Base-by-base conservation (phyloP, 2,329 filamentous ascomycete species). In the Penicillium sp. region DNA sequence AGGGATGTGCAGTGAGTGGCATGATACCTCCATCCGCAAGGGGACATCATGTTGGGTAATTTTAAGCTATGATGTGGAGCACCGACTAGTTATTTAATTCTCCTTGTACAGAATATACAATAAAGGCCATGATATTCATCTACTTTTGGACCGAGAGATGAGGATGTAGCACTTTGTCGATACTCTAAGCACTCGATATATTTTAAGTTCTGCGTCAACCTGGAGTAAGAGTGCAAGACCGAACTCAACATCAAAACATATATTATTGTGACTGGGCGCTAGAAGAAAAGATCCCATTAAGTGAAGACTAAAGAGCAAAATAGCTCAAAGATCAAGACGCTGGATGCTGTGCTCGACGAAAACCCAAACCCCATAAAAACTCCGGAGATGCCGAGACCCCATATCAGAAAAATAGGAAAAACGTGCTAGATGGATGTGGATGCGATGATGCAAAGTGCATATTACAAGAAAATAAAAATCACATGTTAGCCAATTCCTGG, bases 401-500 rank as follows among this genome's bases (percentile, higher is more conserved):
- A 39, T 38, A 45, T 35, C 14, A 29, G 44, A n/a, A 32, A 52
- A 46, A 13, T 6, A 44, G 42, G 51, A 50, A 20, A 14, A 24
- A 29, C 44, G 53, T 58, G 61, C 62, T 62, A 34, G 29, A 44
- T 44, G 10, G 16, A n/a, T 18, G 43, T 8, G n/a, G n/a, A 49
- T 43, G 44, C 26, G 29, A 29, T 39, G 22, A 55, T 50, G 55
- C 38, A 50, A 29, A 50, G 24, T 64, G 64, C 62, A 62, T 55
- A 56, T 58, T 60, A 65, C 59, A 64, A 55, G 22, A 48, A 46
- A 38, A 40, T 22, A 13, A 26, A 8, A 26, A 61, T 74, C 82
- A 96, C 92, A 97, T 96, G 74, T 89, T 95, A 61, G 92, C 92
- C 70, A 99, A 79, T 79, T 97, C 92, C 54, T 85, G 84, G 76